These are phyloP conservation scores for Plasmodium falciparum DNA, from an alignment of 169 alveolate genomes.

Conservation along the genomic window DNA sequence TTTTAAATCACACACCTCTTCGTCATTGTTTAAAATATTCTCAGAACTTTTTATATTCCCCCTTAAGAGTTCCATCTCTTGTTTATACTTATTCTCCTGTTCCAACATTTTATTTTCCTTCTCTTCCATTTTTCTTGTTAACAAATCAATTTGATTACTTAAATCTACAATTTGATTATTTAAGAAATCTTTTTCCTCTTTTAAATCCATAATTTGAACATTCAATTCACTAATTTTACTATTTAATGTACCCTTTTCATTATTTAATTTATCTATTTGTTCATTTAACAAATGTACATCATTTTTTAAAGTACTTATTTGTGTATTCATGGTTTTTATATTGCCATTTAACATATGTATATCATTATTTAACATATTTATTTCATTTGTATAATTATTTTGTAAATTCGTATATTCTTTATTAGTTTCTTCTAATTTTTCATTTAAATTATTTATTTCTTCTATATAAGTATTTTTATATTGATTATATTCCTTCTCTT, in stretches of 20 bases:
- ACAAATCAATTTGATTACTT: slow-evolving; percentile 8
- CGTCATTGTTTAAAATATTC: too few species aligned
- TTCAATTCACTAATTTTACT: slow-evolving; percentile 6
- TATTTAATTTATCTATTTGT: slow-evolving; percentile 14
- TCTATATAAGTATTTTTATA: slow-evolving; percentile 17
- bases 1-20: neutral
- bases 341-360: slow-evolving; percentile 25
- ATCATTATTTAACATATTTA: slow-evolving; percentile 17
- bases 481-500: slow-evolving; percentile 18
- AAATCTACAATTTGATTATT: slow-evolving; percentile 20
- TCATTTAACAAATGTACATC: slow-evolving; percentile 18
- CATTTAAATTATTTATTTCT: slow-evolving; percentile 39
- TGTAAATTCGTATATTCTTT: slow-evolving; percentile 9
- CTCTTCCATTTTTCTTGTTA: slow-evolving; percentile 21
- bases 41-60: too few species aligned
- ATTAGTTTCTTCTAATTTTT: slow-evolving; percentile 26
- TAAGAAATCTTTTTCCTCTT: slow-evolving; percentile 7
- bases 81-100: slow-evolving; percentile 28
- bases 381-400: slow-evolving; percentile 16
- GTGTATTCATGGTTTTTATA: slow-evolving; percentile 6
- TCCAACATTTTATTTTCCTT: slow-evolving; percentile 17
- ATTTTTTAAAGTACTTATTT: slow-evolving; percentile 7
- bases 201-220: slow-evolving; percentile 14
- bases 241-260: slow-evolving; percentile 15
- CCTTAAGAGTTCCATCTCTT: slow-evolving; percentile 12